Evolutionary conservation across 805 yeast species (phyloP).

Genomic region (Lipomyces japonicus): DNA sequence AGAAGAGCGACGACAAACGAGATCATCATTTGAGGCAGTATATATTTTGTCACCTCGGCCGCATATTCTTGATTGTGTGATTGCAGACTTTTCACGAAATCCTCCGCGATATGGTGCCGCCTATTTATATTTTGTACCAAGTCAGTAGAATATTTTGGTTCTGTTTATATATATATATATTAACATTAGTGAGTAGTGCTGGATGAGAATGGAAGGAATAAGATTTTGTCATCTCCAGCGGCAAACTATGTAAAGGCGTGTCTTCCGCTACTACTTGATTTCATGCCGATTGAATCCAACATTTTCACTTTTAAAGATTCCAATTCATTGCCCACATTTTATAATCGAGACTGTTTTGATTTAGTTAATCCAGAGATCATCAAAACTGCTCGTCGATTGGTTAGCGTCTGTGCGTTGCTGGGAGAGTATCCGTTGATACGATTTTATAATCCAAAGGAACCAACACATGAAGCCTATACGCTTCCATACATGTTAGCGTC

Average conservation of each 20-base stretch:
- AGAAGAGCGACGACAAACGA: constrained; percentile 58
- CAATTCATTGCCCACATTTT: constrained; percentile 65
- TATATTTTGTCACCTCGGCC: constrained; percentile 70
- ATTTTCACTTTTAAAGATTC: constrained; percentile 65
- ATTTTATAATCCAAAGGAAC: constrained; percentile 55
- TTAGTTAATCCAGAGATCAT: constrained; percentile 57
- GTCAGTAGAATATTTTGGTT: constrained; percentile 36
- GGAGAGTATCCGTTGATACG: constrained; percentile 89
- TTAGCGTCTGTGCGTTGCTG: constrained; percentile 68
- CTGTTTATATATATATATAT: constrained; percentile 18
- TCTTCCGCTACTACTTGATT: constrained; percentile 46
- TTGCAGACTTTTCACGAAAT: constrained; percentile 63
- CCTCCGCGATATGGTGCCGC: constrained; percentile 74
- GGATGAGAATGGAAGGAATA: constrained; percentile 17
- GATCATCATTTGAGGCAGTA: constrained; percentile 68
- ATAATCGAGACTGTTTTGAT: constrained; percentile 59
- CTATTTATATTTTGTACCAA: constrained; percentile 69
- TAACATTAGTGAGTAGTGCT: constrained; percentile 12
- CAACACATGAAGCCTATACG: constrained; percentile 51
- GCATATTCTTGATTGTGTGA: constrained; percentile 69
- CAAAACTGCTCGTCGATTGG: constrained; percentile 55
- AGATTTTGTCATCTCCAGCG: constrained; percentile 32
- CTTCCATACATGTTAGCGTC: constrained; percentile 69
- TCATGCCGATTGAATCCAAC: constrained; percentile 65
- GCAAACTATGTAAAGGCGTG: constrained; percentile 35